These are phyloP conservation scores for Furcasterigmium sp. DNA, from an alignment of 2,329 filamentous ascomycete species.

Conservation along the genomic window DNA sequence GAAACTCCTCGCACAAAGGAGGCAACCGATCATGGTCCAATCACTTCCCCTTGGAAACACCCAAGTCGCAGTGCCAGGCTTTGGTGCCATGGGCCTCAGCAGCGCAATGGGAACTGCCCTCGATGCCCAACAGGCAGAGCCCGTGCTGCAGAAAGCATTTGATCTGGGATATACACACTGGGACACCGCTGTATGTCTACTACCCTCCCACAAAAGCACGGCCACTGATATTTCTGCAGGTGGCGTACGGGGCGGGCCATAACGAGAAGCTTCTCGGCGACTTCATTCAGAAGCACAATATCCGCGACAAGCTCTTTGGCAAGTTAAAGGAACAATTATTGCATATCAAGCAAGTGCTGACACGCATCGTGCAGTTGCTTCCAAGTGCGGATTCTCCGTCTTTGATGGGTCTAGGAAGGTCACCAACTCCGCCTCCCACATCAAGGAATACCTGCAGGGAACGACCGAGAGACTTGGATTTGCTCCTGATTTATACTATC, in stretches of 20 bases:
- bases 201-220: background rate
- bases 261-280: constrained; percentile 45
- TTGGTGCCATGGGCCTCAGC: constrained; percentile 44
- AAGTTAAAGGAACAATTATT: constrained; percentile 9
- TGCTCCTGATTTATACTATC: constrained; percentile 37
- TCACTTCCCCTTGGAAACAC: constrained; percentile 31
- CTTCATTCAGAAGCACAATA: constrained; percentile 43
- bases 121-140: constrained; percentile 37
- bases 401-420: constrained; percentile 25
- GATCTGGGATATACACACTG: constrained; percentile 39
- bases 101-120: constrained; percentile 35
- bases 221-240: constrained; percentile 18
- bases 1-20: too few species aligned
- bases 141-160: constrained; percentile 41
- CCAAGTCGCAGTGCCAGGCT: constrained; percentile 35
- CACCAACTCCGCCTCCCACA: constrained; percentile 39
- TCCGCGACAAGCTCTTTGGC: constrained; percentile 43
- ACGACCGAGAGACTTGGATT: constrained; percentile 43
- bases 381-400: constrained; percentile 38
- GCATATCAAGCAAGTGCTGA: background rate
- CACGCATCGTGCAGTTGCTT: constrained; percentile 32
- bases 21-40: constrained; percentile 27
- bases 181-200: constrained; percentile 33
- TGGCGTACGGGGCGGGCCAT: constrained; percentile 37
- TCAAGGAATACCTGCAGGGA: constrained; percentile 40